Evolutionary conservation across 148 eudicot species (phyloP).

Genomic region (Persicaria tinctoria): DNA sequence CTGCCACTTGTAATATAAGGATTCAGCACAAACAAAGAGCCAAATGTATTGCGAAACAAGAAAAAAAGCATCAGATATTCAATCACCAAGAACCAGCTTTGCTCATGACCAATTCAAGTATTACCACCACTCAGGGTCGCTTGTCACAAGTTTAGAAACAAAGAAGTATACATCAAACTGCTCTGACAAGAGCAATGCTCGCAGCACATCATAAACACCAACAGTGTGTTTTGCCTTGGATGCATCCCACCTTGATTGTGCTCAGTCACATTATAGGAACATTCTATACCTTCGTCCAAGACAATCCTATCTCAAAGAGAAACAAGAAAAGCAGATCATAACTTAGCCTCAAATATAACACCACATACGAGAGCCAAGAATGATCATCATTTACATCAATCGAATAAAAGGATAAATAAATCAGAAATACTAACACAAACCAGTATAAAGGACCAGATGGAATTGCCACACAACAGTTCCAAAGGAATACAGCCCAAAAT

Average conservation of each 20-base stretch:
- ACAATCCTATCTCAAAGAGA: conserved; percentile 1
- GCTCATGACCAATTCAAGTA: not conserved
- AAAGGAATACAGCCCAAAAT: not conserved
- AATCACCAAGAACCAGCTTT: not conserved
- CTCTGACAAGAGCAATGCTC: not conserved
- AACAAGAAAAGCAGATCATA: not conserved
- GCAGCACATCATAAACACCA: conserved; percentile 2
- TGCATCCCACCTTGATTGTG: not conserved
- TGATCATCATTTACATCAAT: not conserved
- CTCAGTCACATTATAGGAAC: not conserved
- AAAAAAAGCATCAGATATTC: not conserved
- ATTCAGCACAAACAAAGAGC: not conserved
- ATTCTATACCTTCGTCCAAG: conserved; percentile 3
- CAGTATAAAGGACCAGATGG: too few relatives aligned
- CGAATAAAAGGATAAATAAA: not conserved
- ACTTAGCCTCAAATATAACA: not conserved
- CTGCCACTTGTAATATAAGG: not conserved
- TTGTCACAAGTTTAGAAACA: not conserved
- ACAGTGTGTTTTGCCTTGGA: not conserved
- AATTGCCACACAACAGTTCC: not conserved
- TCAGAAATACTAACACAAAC: too few relatives aligned
- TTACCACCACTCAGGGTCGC: not conserved
- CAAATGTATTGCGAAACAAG: not conserved
- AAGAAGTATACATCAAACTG: not conserved
- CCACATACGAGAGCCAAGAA: not conserved